Percentiles rank a stretch among this genome's conserved stretches.
These are phyloP conservation scores for Chaetomidium leptoderma DNA, from an alignment of 495 filamentous ascomycete genomes.

Conservation along the genomic window DNA sequence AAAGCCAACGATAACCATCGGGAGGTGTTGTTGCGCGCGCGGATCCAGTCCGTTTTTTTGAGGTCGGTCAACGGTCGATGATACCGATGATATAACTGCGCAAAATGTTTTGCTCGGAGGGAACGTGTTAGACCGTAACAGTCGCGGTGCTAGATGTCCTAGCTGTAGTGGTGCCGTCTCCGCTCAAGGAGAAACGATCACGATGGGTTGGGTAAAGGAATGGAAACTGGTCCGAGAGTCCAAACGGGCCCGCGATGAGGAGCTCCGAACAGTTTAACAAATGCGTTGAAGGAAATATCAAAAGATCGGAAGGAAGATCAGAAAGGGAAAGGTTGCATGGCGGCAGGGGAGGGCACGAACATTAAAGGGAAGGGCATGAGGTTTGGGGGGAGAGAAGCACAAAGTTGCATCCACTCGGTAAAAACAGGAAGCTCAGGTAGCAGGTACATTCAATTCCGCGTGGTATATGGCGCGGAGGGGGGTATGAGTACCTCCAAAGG, in stretches of 20 bases:
- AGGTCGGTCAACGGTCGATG: neutral
- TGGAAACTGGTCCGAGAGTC: slow-evolving; percentile 22
- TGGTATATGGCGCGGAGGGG: no score
- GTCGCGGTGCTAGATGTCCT: slow-evolving; percentile 2
- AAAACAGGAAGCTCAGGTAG: neutral
- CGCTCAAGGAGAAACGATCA: slow-evolving; percentile 1
- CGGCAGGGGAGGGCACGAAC: slow-evolving; percentile 10
- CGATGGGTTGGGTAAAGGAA: slow-evolving; percentile 19
- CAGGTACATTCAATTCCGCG: neutral
- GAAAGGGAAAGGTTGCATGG: slow-evolving; percentile 21
- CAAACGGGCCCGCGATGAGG: slow-evolving; percentile 23
- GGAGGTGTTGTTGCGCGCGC: neutral
- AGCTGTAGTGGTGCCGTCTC: neutral
- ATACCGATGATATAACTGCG: slow-evolving; percentile 1
- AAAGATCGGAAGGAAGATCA: slow-evolving; percentile 15
- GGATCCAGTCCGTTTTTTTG: slow-evolving; percentile 17
- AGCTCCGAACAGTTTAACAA: slow-evolving; percentile 24
- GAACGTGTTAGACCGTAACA: slow-evolving; percentile 3
- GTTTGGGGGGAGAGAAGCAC: slow-evolving; percentile 4
- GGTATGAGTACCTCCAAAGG: slow-evolving; percentile 4
- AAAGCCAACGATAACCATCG: neutral
- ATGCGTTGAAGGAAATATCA: slow-evolving; percentile 24
- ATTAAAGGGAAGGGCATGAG: slow-evolving; percentile 16
- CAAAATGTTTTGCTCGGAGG: neutral
- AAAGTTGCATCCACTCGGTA: neutral